These are phyloP conservation scores for Cyberlindnera euphorbiiphila DNA, from an alignment of 805 yeast genomes.

Conservation along the genomic window DNA sequence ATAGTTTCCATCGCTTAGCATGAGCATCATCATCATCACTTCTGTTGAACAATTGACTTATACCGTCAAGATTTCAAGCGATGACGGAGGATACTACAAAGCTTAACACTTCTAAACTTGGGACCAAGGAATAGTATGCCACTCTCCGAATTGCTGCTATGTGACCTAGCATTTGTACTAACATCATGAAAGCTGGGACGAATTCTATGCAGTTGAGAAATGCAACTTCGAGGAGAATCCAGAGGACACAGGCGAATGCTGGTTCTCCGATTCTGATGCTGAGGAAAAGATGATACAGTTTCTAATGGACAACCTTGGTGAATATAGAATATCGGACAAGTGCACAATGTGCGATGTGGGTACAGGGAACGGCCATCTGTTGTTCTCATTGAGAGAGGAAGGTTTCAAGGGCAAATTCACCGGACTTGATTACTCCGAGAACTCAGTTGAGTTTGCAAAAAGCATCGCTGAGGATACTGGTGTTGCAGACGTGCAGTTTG, in stretches of 20 bases:
- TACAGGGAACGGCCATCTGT: conserved; percentile 92
- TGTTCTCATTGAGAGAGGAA: conserved; percentile 66
- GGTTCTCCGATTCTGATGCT: conserved; percentile 96
- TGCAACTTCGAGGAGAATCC: conserved; percentile 68
- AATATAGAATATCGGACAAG: conserved; percentile 28
- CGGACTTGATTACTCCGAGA: conserved; percentile 85
- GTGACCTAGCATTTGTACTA: conserved; percentile 1
- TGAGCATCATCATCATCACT: too few relatives aligned
- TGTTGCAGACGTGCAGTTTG: conserved; percentile 44
- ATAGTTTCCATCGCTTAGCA: too few relatives aligned
- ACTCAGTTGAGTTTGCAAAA: conserved; percentile 73
- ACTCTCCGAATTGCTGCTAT: neutral
- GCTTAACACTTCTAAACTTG: conserved; percentile 75
- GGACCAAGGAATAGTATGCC: conserved; percentile 70
- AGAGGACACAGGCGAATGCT: conserved; percentile 89
- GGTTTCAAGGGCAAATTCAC: conserved; percentile 53
- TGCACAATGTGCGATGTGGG: conserved; percentile 74
- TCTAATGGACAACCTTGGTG: conserved; percentile 47
- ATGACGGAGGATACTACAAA: conserved; percentile 40
- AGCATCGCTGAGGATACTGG: conserved; percentile 46
- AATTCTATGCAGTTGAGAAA: conserved; percentile 72
- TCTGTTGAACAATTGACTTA: neutral
- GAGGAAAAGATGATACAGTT: conserved; percentile 80
- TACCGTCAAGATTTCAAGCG: neutral
- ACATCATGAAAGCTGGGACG: conserved; percentile 67